Evolutionary conservation across 2,329 filamentous ascomycete genomes (phyloP), one percentile per base, ranked within the genome.

Genomic region (Pyricularia pennisetigena): DNA sequence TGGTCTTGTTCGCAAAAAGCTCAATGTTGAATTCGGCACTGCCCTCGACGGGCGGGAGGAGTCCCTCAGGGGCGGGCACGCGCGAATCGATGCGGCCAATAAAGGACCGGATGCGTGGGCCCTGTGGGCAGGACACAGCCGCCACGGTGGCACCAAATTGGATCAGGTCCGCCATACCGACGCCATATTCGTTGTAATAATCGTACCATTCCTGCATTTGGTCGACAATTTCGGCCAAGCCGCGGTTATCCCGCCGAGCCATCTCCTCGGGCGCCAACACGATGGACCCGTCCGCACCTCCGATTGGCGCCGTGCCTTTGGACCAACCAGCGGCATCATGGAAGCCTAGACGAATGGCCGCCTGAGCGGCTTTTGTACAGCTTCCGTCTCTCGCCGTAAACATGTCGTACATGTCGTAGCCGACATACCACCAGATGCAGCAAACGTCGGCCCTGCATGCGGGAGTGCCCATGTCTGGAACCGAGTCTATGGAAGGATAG

Each of bases 121-220:
- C 83, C 14, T 80, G 79, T 0, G 83, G 83, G 68, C 84, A 86
- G 2, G 79, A 77, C 0, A 82, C 78, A 7, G 82, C 81, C 5
- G 81, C 83, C 32, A 82, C 76, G 68, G 76, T 78, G 75, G 76
- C 78, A 4, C 80, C 81, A 64, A 84, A 80, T 72, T 85, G 82
- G 35, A 84, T 81, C 28, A 86, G 76, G 73, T 87, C 84, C 23
- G 84, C 84, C 70, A 82, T 82, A 28, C 78, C 76, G n/a, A 85
- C 78, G 20, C 73, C 74, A 69, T 77, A 74, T 5, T 69, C 68
- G 14, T 77, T 74, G 69, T 79, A 82, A 68, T 79, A 76, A 24
- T 72, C 69, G 66, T 79, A 79, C 70, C 83, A 78, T 0, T 71
- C 67, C 54, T 74, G 73, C 4, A 82, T 78, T 30, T 78, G 73